phyloP scores from a whole-genome alignment of 2,329 filamentous ascomycete species.

The Macrophomina phaseolina region DNA sequence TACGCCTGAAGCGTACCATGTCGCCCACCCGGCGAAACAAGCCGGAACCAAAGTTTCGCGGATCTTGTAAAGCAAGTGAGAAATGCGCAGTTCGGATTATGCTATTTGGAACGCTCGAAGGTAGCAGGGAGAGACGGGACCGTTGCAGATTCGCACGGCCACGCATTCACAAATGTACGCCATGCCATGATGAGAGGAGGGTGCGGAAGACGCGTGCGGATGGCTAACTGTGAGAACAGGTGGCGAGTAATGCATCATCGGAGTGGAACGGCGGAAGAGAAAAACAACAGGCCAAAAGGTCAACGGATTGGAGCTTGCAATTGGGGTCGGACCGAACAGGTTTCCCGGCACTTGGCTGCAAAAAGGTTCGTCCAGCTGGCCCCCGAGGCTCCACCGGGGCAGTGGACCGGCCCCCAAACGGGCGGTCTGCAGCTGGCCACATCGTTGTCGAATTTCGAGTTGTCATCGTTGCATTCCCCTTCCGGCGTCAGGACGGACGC shows the following conservation, averaged over 20 bases:
- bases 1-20: too few species aligned
- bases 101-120: not conserved
- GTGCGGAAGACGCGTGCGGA: not conserved
- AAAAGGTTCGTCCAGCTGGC: not conserved
- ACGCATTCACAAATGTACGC: not conserved
- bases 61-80: not conserved
- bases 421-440: constrained; percentile 16
- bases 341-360: not conserved
- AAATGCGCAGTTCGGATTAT: not conserved
- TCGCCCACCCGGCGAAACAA: too few species aligned
- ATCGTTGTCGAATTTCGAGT: not conserved
- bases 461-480: not conserved
- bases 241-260: not conserved
- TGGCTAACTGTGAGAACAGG: not conserved
- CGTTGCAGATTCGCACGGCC: not conserved
- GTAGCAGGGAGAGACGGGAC: not conserved
- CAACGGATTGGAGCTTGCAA: not conserved
- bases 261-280: not conserved
- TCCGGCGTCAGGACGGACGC: not conserved
- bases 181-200: not conserved
- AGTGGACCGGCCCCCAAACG: not conserved
- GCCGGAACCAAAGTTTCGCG: too few species aligned
- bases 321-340: constrained; percentile 6
- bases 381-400: constrained; percentile 2
- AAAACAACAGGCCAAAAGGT: not conserved